Evolutionary conservation across 768 basidiomycete genomes (phyloP), one percentile per base, ranked within the genome.

Genomic region (Megacollybia marginata): DNA sequence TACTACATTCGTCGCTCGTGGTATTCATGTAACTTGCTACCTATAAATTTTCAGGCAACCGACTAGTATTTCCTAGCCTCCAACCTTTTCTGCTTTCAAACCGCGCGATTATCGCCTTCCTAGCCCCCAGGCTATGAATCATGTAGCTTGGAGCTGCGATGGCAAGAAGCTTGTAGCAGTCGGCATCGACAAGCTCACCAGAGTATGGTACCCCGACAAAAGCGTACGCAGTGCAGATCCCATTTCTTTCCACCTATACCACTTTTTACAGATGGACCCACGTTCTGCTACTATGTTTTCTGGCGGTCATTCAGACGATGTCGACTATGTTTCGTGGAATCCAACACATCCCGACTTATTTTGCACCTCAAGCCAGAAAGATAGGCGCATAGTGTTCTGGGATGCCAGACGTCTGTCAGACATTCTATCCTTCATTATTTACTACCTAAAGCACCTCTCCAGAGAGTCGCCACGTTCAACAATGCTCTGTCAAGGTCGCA

Each of bases 311-410:
- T 72, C 76, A 2, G 86, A 88, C 48, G 87, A 88, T 42, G 83
- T 85, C n/a, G 88, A 91, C 57, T 81, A 88, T 52, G 67, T 90
- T 38, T 80, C 86, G 8, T 92, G 88, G 88, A 88, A 88, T 61
- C 88, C 88, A 1, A 85, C 83, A 2, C 88, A 91, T 55, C 86
- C 88, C 4, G 88, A 90, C 35, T 66, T 89, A 13, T 88, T 92
- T 59, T 88, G 84, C 52, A 83, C 88, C 0, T 87, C 86, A 13
- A 83, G 88, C 56, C 80, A 83, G 59, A 84, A 78, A 57, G 88
- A 92, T 55, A 72, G 81, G 54, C 72, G 79, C 20, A 75, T 91
- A 23, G 83, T 85, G 2, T 90, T 89, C 58, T 92, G 88, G 87
- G 88, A 92, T 61, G 85, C 86, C 15, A 72, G 88, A 63, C 87